A percentile compares a stretch with the other conserved stretches of the same genome.
Evolutionary conservation across 2,329 filamentous ascomycete species (phyloP).

Genomic region (Bimuria novae-zelandiae): DNA sequence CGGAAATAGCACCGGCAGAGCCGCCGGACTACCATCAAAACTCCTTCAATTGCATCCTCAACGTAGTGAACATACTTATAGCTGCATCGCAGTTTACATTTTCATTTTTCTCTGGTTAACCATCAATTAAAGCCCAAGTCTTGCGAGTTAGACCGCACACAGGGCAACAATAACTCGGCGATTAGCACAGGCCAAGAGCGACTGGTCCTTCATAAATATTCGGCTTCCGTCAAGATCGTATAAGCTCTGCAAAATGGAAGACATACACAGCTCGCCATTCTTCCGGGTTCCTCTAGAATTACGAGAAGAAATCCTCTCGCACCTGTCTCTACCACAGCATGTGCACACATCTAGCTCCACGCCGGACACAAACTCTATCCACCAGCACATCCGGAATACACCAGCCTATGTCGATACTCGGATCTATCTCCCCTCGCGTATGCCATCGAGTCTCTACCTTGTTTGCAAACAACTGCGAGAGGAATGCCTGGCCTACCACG

Average conservation of each 20-base stretch:
- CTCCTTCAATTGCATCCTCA: too few relatives aligned
- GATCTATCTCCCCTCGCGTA: conserved; percentile 29
- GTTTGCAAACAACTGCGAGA: conserved; percentile 34
- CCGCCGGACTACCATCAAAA: too few relatives aligned
- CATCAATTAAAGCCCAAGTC: too few relatives aligned
- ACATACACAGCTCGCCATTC: conserved; percentile 12
- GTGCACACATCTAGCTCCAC: conserved; percentile 30
- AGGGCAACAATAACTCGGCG: too few relatives aligned
- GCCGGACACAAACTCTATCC: conserved; percentile 15
- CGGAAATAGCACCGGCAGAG: too few relatives aligned
- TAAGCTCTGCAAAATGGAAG: background rate
- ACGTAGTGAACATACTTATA: too few relatives aligned
- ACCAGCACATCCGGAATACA: conserved; percentile 10
- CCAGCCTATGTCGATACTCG: conserved; percentile 32
- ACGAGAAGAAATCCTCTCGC: conserved; percentile 30
- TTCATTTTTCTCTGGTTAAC: too few relatives aligned
- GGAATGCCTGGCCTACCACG: conserved; percentile 27
- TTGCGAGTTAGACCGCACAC: too few relatives aligned
- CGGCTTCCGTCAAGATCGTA: background rate
- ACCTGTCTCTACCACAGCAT: conserved; percentile 24
- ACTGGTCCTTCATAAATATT: too few relatives aligned
- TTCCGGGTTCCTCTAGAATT: conserved; percentile 33
- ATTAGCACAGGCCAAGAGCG: background rate
- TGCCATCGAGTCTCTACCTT: conserved; percentile 26
- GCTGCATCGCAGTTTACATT: too few relatives aligned